Evolutionary conservation across 306 rosid genomes (phyloP).

Genomic region (Coriaria nepalensis): DNA sequence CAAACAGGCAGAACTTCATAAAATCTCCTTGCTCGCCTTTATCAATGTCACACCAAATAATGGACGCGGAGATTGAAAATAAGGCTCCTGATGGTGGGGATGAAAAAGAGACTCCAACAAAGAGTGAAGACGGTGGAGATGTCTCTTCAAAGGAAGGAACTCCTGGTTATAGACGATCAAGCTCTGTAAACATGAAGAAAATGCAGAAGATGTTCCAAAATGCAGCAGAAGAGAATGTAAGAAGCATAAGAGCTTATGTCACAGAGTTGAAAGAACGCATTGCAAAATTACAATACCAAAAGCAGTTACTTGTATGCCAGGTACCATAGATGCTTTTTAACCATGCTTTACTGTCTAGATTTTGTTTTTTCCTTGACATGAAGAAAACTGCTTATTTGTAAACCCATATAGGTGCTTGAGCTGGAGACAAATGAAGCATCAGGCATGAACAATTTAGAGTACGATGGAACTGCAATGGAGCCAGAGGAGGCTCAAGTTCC

Average conservation of each 20-base stretch:
- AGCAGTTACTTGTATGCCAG: conserved; percentile 98
- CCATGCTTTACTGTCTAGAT: not conserved
- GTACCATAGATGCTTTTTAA: conserved; percentile 20
- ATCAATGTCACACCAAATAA: conserved; percentile 57
- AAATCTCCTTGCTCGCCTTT: conserved; percentile 91
- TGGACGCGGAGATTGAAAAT: conserved; percentile 67
- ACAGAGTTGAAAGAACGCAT: conserved; percentile 98
- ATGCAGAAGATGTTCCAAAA: conserved; percentile 99
- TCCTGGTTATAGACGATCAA: conserved; percentile 61
- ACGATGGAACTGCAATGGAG: conserved; percentile 43
- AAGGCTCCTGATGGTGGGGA: conserved; percentile 58
- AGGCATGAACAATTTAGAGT: conserved; percentile 50
- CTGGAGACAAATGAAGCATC: conserved; percentile 93
- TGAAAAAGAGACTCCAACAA: conserved; percentile 79
- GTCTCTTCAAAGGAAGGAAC: conserved; percentile 74
- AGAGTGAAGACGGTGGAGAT: conserved; percentile 84
- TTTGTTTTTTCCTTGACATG: no score
- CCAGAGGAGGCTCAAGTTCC: conserved; percentile 51
- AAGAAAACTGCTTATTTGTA: no score
- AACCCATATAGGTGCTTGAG: conserved; percentile 59
- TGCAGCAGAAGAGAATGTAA: conserved; percentile 99
- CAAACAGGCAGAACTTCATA: conserved; percentile 56
- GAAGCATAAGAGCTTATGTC: conserved; percentile 91
- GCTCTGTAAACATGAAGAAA: conserved; percentile 98
- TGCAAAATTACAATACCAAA: conserved; percentile 95